Conservation (phyloP, 2,329 filamentous ascomycete species). For the Fusarium abutilonis region DNA sequence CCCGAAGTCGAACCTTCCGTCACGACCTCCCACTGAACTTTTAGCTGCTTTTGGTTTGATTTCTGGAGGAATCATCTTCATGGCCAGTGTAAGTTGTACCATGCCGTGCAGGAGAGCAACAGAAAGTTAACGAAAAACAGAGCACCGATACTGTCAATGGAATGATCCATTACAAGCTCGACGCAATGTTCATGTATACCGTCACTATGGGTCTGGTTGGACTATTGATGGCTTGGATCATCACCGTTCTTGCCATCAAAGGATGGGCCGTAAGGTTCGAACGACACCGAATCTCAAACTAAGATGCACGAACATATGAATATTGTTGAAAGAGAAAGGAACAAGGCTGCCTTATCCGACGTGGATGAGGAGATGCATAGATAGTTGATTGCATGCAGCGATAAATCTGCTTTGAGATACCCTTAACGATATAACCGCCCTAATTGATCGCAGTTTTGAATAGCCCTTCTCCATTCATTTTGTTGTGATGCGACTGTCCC, state of each 20-base stretch:
- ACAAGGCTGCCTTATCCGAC: background rate
- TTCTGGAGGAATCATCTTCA: conserved; percentile 88
- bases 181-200: conserved; percentile 95
- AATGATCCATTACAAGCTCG: conserved; percentile 80
- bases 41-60: conserved; percentile 87
- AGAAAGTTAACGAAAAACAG: conserved; percentile 50
- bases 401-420: conserved; percentile 42
- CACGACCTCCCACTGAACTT: conserved; percentile 90
- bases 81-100: conserved; percentile 76
- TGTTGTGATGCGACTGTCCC: background rate
- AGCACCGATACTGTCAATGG: conserved; percentile 78
- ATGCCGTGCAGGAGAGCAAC: too few species aligned
- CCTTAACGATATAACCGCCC: conserved; percentile 36
- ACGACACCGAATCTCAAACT: conserved; percentile 21
- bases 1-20: conserved; percentile 80
- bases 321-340: background rate
- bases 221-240: conserved; percentile 85
- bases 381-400: conserved; percentile 12
- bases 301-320: background rate
- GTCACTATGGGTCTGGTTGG: conserved; percentile 85
- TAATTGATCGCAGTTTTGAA: conserved; percentile 5
- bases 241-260: conserved; percentile 82
- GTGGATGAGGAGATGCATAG: background rate
- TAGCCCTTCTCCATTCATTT: background rate
- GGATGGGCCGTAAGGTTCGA: conserved; percentile 77